A percentile compares a stretch with the other conserved stretches of the same genome.
These are phyloP conservation scores for Martensiomyces pterosporus DNA, from an alignment of 192 early-diverging fungal species.

Conservation along the genomic window DNA sequence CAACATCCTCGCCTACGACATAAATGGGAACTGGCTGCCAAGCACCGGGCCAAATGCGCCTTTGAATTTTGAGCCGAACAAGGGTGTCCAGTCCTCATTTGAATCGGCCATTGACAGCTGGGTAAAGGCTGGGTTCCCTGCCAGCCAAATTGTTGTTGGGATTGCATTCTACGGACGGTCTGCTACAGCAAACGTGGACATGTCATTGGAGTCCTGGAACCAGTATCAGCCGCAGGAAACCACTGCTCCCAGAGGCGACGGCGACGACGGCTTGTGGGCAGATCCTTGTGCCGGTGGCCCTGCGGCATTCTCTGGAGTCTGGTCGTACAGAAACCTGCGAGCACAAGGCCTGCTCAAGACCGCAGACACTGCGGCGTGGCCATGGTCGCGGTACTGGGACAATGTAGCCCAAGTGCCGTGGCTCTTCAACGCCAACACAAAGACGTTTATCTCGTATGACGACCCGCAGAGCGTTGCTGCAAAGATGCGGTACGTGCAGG, in stretches of 20 bases:
- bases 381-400: constrained; percentile 60
- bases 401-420: constrained; percentile 54
- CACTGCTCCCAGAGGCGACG: constrained; percentile 52
- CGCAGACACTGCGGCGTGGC: constrained; percentile 21
- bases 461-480: constrained; percentile 59
- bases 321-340: constrained; percentile 57
- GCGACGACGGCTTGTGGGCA: constrained; percentile 41
- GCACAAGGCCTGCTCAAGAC: constrained; percentile 41
- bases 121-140: constrained; percentile 56
- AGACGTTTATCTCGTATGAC: constrained; percentile 74
- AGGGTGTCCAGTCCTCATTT: constrained; percentile 35
- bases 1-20: constrained; percentile 68
- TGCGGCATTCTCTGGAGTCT: constrained; percentile 49
- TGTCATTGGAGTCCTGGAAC: constrained; percentile 28
- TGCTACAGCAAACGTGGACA: constrained; percentile 10
- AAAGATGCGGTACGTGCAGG: constrained; percentile 56
- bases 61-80: constrained; percentile 29
- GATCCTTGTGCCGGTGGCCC: constrained; percentile 21
- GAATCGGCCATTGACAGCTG: constrained; percentile 51
- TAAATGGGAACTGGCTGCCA: constrained; percentile 49
- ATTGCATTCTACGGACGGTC: constrained; percentile 61
- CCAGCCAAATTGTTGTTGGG: constrained; percentile 55
- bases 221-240: constrained; percentile 30
- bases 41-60: constrained; percentile 63
- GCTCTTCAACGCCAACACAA: constrained; percentile 51